These are phyloP conservation scores for Beauveria scarabaeidicola DNA, from an alignment of 2,329 filamentous ascomycete genomes.

Conservation along the genomic window DNA sequence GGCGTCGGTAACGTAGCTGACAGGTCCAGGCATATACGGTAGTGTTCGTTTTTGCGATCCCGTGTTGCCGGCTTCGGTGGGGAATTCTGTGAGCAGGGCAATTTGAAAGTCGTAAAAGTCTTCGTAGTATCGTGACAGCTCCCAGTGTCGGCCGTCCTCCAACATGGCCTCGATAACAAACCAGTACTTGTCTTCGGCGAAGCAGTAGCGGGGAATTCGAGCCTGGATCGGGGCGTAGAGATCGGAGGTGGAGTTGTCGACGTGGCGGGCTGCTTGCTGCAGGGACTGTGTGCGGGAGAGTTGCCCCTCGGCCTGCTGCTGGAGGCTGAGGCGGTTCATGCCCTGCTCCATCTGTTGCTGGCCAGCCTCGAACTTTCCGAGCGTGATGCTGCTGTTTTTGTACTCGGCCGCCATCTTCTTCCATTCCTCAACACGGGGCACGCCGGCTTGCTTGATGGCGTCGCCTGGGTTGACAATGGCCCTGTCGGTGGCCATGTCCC, in stretches of 20 bases:
- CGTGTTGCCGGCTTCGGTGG: slow-evolving; percentile 83
- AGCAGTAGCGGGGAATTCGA: slow-evolving; percentile 86
- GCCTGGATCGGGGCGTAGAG: slow-evolving; percentile 72
- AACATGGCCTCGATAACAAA: slow-evolving; percentile 90
- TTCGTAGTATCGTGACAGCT: slow-evolving; percentile 89
- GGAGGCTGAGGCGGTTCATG: slow-evolving; percentile 20
- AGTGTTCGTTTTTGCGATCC: slow-evolving; percentile 70
- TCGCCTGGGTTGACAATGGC: slow-evolving; percentile 75
- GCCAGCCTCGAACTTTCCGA: slow-evolving; percentile 76
- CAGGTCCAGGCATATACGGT: slow-evolving; percentile 96
- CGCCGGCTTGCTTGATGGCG: slow-evolving; percentile 78
- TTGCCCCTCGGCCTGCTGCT: slow-evolving; percentile 17
- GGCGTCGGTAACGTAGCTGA: slow-evolving; percentile 95
- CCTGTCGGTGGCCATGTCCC: slow-evolving; percentile 83
- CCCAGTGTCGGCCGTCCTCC: slow-evolving; percentile 87
- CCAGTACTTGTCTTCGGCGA: slow-evolving; percentile 97
- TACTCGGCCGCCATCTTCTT: slow-evolving; percentile 99
- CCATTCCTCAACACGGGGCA: slow-evolving; percentile 96
- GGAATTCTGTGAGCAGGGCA: slow-evolving; percentile 83
- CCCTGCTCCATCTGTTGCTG: slow-evolving; percentile 14
- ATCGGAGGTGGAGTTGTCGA: slow-evolving; percentile 37
- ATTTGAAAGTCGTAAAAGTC: slow-evolving; percentile 99
- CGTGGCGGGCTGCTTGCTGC: slow-evolving; percentile 7
- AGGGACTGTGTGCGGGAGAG: neutral
- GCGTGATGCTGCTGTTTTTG: slow-evolving; percentile 96